phyloP scores from a whole-genome alignment of 176 grass and related monocot genomes.

The Aegilops sharonensis region DNA sequence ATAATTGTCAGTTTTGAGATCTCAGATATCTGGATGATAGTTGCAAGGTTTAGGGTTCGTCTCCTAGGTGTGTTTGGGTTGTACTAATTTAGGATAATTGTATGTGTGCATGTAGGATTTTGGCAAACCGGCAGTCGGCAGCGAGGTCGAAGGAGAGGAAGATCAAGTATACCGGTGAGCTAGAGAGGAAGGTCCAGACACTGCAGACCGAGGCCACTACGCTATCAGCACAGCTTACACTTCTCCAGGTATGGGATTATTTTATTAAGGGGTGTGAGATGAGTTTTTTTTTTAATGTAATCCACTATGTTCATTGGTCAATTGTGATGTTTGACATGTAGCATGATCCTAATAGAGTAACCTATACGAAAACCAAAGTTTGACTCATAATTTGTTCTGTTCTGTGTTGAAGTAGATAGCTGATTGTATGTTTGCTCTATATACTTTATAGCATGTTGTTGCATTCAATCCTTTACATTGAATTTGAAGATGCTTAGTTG shows the following conservation, averaged over 20 bases:
- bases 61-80: neutral
- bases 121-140: conserved; percentile 91
- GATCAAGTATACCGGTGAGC: conserved; percentile 75
- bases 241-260: conserved; percentile 65
- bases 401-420: neutral
- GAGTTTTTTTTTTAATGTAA: conserved; percentile 4
- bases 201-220: conserved; percentile 98
- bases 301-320: neutral
- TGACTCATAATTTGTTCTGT: neutral
- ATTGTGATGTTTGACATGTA: conserved; percentile 9
- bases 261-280: neutral
- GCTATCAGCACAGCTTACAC: conserved; percentile 85
- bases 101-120: conserved; percentile 55
- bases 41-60: neutral
- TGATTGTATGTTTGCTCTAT: neutral
- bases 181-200: conserved; percentile 96
- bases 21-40: neutral
- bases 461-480: neutral
- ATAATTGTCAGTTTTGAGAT: neutral
- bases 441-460: neutral
- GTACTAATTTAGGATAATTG: conserved; percentile 11
- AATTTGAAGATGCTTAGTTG: neutral
- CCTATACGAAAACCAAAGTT: neutral
- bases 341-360: neutral
- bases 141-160: conserved; percentile 97